phyloP scores from a whole-genome alignment of 2,329 filamentous ascomycete species.

The Colletotrichum somersetense region DNA sequence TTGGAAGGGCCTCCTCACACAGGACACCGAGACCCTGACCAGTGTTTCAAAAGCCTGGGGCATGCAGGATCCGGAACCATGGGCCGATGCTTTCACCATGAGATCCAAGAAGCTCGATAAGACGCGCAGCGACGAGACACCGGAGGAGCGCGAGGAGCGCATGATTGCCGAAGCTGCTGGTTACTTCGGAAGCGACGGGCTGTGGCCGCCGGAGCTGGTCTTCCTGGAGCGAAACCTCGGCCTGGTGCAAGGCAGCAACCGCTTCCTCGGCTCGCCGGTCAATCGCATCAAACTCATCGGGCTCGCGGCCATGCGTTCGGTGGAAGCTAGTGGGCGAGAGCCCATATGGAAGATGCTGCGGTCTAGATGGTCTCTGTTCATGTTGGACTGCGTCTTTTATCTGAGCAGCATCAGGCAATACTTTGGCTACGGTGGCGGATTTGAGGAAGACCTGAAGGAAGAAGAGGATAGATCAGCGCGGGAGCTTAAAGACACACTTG shows the following conservation, averaged over 20 bases:
- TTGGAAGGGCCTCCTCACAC: constrained; percentile 75
- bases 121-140: constrained; percentile 52
- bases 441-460: constrained; percentile 21
- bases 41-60: constrained; percentile 72
- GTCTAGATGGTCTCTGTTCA: constrained; percentile 15
- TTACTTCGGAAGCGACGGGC: constrained; percentile 76
- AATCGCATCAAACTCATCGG: constrained; percentile 77
- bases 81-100: constrained; percentile 75
- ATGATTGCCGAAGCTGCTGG: constrained; percentile 64
- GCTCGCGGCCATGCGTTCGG: constrained; percentile 21
- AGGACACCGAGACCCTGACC: constrained; percentile 72
- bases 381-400: constrained; percentile 9
- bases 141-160: constrained; percentile 75
- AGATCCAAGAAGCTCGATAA: constrained; percentile 71
- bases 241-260: constrained; percentile 81
- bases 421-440: constrained; percentile 11
- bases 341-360: not conserved
- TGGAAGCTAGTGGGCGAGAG: constrained; percentile 4
- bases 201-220: constrained; percentile 79
- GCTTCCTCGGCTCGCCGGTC: constrained; percentile 79
- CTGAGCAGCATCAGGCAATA: constrained; percentile 24
- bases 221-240: constrained; percentile 81
- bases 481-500: constrained; percentile 12
- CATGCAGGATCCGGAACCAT: constrained; percentile 73
- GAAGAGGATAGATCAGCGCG: constrained; percentile 15